Evolutionary conservation across 371 early-diverging fungal genomes (phyloP).

Genomic region (Rhizopus stolonifer): DNA sequence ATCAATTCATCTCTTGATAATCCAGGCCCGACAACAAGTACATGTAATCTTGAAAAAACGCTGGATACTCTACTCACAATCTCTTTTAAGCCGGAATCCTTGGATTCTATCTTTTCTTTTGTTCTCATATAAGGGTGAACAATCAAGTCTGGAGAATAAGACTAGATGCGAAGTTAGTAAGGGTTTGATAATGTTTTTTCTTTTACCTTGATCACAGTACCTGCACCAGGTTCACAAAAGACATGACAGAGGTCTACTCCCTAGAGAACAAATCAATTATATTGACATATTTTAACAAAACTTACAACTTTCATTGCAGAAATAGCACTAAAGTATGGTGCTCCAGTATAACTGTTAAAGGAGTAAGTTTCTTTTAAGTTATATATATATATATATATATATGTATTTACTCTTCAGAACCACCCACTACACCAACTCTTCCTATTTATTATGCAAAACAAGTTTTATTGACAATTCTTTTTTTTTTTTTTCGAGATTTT

Average conservation of each 20-base stretch:
- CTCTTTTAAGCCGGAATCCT: slow-evolving; percentile 27
- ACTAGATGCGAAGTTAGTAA: slow-evolving; percentile 19
- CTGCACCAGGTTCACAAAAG: slow-evolving; percentile 83
- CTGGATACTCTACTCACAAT: slow-evolving; percentile 46
- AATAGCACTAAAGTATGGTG: slow-evolving; percentile 89
- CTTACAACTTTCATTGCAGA: slow-evolving; percentile 77
- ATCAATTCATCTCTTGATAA: slow-evolving; percentile 76
- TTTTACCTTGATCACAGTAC: slow-evolving; percentile 37
- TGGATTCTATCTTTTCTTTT: slow-evolving; percentile 33
- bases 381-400: not conserved
- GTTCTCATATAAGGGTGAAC: slow-evolving; percentile 64
- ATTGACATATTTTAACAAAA: not conserved
- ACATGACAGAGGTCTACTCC: slow-evolving; percentile 93
- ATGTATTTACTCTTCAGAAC: slow-evolving; percentile 71
- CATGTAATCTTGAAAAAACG: slow-evolving; percentile 78
- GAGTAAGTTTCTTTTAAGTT: not conserved
- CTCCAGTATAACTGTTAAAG: slow-evolving; percentile 80
- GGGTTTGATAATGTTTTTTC: not conserved
- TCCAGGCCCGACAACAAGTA: slow-evolving; percentile 91
- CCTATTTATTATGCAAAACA: slow-evolving; percentile 33
- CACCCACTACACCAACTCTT: slow-evolving; percentile 71
- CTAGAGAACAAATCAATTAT: no score
- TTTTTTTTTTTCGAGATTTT: not conserved
- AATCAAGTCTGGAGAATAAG: slow-evolving; percentile 64
- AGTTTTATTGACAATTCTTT: not conserved